Conservation (phyloP, 2,329 filamentous ascomycete genomes). For the Talaromyces piceae region DNA sequence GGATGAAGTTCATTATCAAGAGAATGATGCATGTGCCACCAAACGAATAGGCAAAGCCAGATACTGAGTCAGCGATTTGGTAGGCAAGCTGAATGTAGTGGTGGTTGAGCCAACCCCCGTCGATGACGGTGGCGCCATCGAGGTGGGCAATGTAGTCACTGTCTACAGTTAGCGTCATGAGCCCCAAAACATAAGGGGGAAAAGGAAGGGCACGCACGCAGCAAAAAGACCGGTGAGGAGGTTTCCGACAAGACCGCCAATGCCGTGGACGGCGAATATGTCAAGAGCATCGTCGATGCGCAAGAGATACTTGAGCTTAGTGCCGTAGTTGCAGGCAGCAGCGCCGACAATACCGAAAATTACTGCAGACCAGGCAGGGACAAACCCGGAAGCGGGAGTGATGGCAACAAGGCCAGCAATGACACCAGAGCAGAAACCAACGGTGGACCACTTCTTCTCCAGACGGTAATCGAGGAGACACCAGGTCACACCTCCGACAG, state of each 20-base stretch:
- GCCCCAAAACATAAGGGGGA: not conserved
- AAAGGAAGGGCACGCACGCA: conserved; percentile 42
- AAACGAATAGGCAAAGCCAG: conserved; percentile 73
- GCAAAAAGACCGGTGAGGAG: conserved; percentile 76
- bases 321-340: conserved; percentile 76
- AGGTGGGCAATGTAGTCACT: conserved; percentile 74
- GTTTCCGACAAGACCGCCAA: conserved; percentile 74
- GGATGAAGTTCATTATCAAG: conserved; percentile 70
- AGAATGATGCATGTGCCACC: conserved; percentile 69
- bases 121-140: conserved; percentile 60
- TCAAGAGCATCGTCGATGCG: conserved; percentile 78
- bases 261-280: conserved; percentile 76
- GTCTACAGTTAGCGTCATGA: conserved; percentile 6
- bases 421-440: conserved; percentile 87
- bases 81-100: conserved; percentile 79
- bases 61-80: conserved; percentile 73
- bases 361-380: conserved; percentile 77
- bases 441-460: conserved; percentile 85
- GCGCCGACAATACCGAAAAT: conserved; percentile 72
- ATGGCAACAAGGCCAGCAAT: conserved; percentile 82
- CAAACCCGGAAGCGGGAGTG: conserved; percentile 79
- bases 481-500: conserved; percentile 80
- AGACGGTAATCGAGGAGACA: conserved; percentile 82
- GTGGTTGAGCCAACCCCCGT: conserved; percentile 74
- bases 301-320: conserved; percentile 80